Base-by-base conservation (phyloP, 192 early-diverging fungal genomes). In the Mortierella claussenii region DNA sequence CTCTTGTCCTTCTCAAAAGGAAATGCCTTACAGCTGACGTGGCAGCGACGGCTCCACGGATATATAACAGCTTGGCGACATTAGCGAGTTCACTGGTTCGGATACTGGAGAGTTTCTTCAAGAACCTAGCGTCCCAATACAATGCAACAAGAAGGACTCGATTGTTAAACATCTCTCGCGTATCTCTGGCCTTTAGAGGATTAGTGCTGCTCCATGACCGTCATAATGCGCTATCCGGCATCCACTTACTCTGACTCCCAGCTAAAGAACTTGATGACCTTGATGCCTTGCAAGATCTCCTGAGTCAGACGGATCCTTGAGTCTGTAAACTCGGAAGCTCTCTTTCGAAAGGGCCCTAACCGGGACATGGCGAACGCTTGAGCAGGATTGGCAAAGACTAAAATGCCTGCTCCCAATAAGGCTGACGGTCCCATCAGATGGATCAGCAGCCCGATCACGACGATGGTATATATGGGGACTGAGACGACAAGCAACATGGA, bases 201-300 rank as follows among this genome's bases (percentile, higher is more conserved):
- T n/a, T n/a, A n/a, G n/a, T n/a, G n/a, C n/a, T n/a, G n/a, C n/a
- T n/a, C n/a, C n/a, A n/a, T n/a, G n/a, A n/a, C n/a, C n/a, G n/a
- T n/a, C n/a, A n/a, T 33, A 34, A 33, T 28, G 31, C 7, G 2
- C 26, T 31, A 42, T 1, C 3, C 8, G 24, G 24, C 0, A 24
- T 15, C 46, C 30, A 66, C 66, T 45, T 68, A 56, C 66, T 43
- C 23, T 5, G 66, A 36, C 28, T 76, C 73, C 73, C 73, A 91
- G n/a, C 81, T 84, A 55, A 89, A 90, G 48, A 87, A 87, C 74
- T 91, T 92, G 68, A 92, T 86, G 17, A 85, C 80, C n/a, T 86
- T 83, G 24, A 90, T 87, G 31, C 87, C 79, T 11, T 80, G 68
- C 3, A 87, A 53, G 18, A 90, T 56, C 65, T 90, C 86, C 55